Evolutionary conservation across 805 yeast genomes (phyloP), one percentile per base, ranked within the genome.

Genomic region (Candida argentea): DNA sequence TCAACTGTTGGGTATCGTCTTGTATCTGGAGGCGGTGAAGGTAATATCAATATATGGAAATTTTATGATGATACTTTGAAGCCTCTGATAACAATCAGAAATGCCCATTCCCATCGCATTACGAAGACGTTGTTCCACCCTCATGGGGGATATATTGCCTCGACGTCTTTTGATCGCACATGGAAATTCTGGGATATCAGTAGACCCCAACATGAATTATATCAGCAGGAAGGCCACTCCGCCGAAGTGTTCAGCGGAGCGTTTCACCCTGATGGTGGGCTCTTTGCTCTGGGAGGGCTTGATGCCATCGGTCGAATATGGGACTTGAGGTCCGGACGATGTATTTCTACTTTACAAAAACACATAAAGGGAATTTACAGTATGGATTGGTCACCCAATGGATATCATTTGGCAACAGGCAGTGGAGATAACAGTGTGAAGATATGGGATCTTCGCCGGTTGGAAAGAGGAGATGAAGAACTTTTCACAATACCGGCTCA

Each of bases 141-240:
- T 1, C 40, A 56, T 4, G 74, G 75, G 1, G 38, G 50, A 2
- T 70, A 48, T 38, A 36, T 80, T 1, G 81, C 76, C 0, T 67
- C 83, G 7, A 79, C 94, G 0, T 86, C 95, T 0, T 77, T 67
- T 43, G 96, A 89, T 51, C 65, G 64, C 38, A 83, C 95, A 0
- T 89, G 95, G 95, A 68, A 84, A 35, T 48, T 84, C 3, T 87
- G 94, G 94, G 95, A 89, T 49, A 38, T 74, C 0, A 53, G 56
- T 8, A 67, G 61, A 4, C 49, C 52, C 10, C 45, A 41, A 8
- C 24, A 46, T 17, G 73, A 73, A 29, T 43, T 89, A 5, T 55
- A 70, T 22, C 60, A 70, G 33, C 97, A 89, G 48, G 94, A 84
- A 45, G 95, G 96, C 0, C 96, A 89, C 46, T 57, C 81, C 1